Base-by-base conservation (phyloP, 1,284 basidiomycete genomes). In the Fomitopsis betulina region DNA sequence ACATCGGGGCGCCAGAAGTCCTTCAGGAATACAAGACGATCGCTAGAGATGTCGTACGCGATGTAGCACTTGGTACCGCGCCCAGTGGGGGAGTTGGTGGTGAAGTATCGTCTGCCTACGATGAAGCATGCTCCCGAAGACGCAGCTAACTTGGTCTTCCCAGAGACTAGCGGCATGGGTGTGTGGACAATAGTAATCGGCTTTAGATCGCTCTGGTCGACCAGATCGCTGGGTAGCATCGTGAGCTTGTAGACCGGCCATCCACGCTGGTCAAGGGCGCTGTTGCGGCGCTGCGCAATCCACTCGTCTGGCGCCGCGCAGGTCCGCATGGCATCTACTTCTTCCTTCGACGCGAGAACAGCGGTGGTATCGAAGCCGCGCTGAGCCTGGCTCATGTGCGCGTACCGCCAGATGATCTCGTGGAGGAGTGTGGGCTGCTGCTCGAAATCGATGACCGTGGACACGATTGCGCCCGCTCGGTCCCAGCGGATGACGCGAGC, bases 401-500 rank as follows among this genome's bases (percentile, higher is more conserved):
- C 56, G 30, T 55, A 63, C 4, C 62, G 58, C 56, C 57, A 60
- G 13, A 66, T 43, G 54, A 65, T 60, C 27, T 60, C 53, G 25
- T 40, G 40, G 12, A 66, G 57, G 6, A 55, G 7, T 1, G 39
- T 19, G 3, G 60, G 59, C 8, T 60, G 13, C 13, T 55, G 21
- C 21, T 43, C 47, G 50, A 60, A 61, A 54, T 63, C 37, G 56
- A 66, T 62, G 9, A 25, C 32, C 23, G 55, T 42, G 7, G 60
- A 53, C 33, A 61, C 57, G 15, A 63, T 59, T 25, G 57, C 57
- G 2, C 62, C 63, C 23, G 59, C 58, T 23, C 56, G 58, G 52
- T 66, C 63, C 60, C 62, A 63, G 23, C 54, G 61, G 13, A 65
- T 27, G 30, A 65, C 35, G 5, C 65, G 60, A 12, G 62, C 63